Base-by-base conservation (phyloP, 2,329 filamentous ascomycete genomes). In the Beauveria caledonica region DNA sequence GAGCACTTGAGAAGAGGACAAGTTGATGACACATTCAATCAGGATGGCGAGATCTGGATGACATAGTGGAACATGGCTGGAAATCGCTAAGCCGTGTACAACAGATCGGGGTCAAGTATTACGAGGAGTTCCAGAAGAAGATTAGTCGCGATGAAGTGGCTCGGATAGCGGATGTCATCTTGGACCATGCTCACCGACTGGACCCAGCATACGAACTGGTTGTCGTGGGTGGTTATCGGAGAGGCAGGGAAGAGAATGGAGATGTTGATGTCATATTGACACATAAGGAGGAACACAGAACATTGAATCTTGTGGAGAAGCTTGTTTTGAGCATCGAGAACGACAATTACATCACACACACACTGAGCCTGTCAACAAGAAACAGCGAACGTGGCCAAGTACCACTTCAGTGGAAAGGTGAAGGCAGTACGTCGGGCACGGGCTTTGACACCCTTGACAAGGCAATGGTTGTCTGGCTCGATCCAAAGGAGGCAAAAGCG, bases 41-140 rank as follows among this genome's bases (percentile, higher is more conserved):
- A 77, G 74, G 90, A 29, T 97, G 91, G 90, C 81, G 84, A 62
- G 88, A 94, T 62, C 77, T 96, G 0, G 91, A 97, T 67, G 92
- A 97, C 67, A 77, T 97, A 3, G 79, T 96, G 45, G 89, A 96
- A 68, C 82, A 86, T 67, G 92, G 89, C 11, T 97, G 93, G 93
- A 71, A 78, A 21, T 78, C 73, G 0, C 77, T 97, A 1, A 87
- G 81, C 0, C 85, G 92, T 13, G 88, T 90, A 1, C 93, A 97
- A 72, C 92, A 97, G 70, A 96, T 97, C 60, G 93, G 94, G 0
- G 78, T 97, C 49, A 97, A 97, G 70, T 97, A 86, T 73, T 96
- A 95, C 70, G 88, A 95, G 39, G 93, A 97, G 64, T 89, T 99
- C 60, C 76, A 83, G 50, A 73, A 80, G 17, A 85, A 82, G 15